These are phyloP conservation scores for Dissophora ornata DNA, from an alignment of 192 early-diverging fungal genomes.

Conservation along the genomic window DNA sequence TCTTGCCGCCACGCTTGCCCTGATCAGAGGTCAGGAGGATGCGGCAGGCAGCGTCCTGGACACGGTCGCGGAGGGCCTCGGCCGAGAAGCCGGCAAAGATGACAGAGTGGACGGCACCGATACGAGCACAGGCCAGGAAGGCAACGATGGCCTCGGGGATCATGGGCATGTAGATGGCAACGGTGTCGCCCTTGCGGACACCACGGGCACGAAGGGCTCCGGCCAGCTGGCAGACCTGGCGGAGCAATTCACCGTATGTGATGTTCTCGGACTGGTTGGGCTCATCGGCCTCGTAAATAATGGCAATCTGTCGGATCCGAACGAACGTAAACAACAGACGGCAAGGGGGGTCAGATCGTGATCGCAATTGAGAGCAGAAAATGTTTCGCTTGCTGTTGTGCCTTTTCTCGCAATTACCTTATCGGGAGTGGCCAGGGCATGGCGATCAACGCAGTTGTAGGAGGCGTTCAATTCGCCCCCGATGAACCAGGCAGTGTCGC, in stretches of 20 bases:
- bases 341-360: not conserved
- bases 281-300: conserved; percentile 92
- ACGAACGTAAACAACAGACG: conserved; percentile 5
- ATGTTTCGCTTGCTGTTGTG: not conserved
- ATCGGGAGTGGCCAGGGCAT: conserved; percentile 81
- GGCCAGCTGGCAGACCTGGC: conserved; percentile 85
- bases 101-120: conserved; percentile 93
- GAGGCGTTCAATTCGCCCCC: conserved; percentile 93
- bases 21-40: conserved; percentile 95
- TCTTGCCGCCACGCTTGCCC: conserved; percentile 91
- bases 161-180: conserved; percentile 99
- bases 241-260: conserved; percentile 87
- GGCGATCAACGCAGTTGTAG: conserved; percentile 97
- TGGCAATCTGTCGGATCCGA: conserved; percentile 70
- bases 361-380: no score
- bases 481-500: conserved; percentile 94
- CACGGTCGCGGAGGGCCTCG: conserved; percentile 92
- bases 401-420: conserved; percentile 60
- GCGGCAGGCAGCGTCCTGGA: conserved; percentile 82
- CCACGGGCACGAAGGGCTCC: conserved; percentile 87
- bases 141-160: conserved; percentile 92
- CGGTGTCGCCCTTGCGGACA: conserved; percentile 91
- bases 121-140: conserved; percentile 94
- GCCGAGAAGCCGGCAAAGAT: conserved; percentile 98
- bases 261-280: conserved; percentile 81